Percentiles rank a stretch among this genome's conserved stretches.
phyloP scores from a whole-genome alignment of 2,329 filamentous ascomycete species.

The Trichoderma sp. region DNA sequence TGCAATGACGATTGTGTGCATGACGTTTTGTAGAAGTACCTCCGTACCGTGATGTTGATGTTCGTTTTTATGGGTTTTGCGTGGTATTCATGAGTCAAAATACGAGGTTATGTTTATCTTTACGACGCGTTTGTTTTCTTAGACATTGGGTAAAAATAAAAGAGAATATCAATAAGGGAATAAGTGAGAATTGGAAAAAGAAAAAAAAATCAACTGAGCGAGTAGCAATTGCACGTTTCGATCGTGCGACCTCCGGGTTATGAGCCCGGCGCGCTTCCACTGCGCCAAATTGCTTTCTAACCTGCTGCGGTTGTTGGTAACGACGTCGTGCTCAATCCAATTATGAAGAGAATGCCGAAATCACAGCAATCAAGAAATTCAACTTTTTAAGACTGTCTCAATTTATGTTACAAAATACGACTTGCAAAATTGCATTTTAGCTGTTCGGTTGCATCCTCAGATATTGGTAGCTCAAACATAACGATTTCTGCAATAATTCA shows the following conservation, averaged over 20 bases:
- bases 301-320: not conserved
- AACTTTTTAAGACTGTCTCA: not conserved
- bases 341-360: not conserved
- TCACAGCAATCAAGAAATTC: not conserved
- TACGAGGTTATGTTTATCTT: not conserved
- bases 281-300: constrained; percentile 14
- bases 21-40: not conserved
- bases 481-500: not conserved
- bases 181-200: not conserved
- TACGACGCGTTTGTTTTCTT: not conserved
- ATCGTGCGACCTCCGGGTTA: constrained; percentile 18
- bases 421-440: not conserved
- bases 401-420: not conserved
- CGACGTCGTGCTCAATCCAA: not conserved
- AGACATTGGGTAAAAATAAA: not conserved
- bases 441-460: not conserved
- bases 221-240: constrained; percentile 16
- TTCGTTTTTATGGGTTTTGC: not conserved
- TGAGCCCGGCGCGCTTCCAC: constrained; percentile 17
- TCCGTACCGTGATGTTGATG: not conserved
- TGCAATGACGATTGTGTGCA: not conserved
- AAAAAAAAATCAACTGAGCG: not conserved
- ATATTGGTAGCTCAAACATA: not conserved
- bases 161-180: not conserved
- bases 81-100: not conserved